Conservation (phyloP, 2,329 filamentous ascomycete species). For the Paraphoma chrysanthemicola region DNA sequence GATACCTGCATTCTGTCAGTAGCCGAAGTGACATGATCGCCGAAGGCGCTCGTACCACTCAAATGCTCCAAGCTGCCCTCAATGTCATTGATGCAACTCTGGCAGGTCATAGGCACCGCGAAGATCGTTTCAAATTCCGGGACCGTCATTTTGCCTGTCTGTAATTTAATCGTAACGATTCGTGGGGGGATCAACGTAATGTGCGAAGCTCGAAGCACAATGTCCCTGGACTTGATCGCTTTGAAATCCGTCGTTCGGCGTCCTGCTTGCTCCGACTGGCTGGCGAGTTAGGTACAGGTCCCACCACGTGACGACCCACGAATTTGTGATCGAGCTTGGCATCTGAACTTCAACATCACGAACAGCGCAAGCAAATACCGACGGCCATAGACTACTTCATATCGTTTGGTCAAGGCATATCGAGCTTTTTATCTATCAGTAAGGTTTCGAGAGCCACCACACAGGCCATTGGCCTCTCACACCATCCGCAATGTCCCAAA, state of each 20-base stretch:
- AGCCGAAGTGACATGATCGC: constrained; percentile 27
- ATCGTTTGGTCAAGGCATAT: too few relatives aligned
- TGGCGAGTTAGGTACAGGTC: constrained; percentile 18
- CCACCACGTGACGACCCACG: constrained; percentile 2
- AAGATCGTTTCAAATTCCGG: constrained; percentile 77
- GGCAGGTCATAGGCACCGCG: constrained; percentile 91
- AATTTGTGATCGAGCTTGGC: constrained; percentile 27
- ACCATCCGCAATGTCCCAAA: constrained; percentile 73
- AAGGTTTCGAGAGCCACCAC: background rate
- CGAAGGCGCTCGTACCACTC: constrained; percentile 57
- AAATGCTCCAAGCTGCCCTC: constrained; percentile 79
- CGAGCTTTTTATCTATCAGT: background rate
- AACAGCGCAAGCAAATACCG: background rate
- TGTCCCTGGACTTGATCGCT: constrained; percentile 25
- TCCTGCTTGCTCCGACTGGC: constrained; percentile 8
- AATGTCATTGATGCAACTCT: constrained; percentile 86
- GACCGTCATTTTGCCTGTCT: constrained; percentile 33
- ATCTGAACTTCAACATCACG: constrained; percentile 12
- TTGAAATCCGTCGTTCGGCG: constrained; percentile 38
- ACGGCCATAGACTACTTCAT: background rate
- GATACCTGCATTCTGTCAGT: constrained; percentile 66
- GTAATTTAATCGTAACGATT: background rate
- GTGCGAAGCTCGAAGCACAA: constrained; percentile 9
- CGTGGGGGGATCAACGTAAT: background rate
- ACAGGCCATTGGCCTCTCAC: constrained; percentile 30